These are phyloP conservation scores for Inga oerstediana DNA, from an alignment of 306 rosid genomes.

Conservation along the genomic window DNA sequence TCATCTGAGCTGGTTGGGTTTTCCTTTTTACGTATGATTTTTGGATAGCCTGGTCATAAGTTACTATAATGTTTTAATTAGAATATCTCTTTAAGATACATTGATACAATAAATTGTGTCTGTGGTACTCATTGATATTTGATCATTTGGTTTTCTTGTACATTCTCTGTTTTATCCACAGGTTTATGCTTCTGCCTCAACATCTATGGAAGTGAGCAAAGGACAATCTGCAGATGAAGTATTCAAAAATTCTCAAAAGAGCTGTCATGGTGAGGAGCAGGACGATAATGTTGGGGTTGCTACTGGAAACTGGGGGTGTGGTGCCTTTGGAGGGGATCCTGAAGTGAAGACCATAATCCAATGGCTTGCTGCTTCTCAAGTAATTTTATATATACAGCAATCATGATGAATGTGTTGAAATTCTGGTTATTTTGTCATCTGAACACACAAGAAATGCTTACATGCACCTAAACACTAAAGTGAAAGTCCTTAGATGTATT, in stretches of 20 bases:
- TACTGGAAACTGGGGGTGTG: constrained; percentile 98
- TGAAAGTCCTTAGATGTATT: not conserved
- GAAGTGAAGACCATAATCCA: constrained; percentile 82
- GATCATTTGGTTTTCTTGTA: constrained; percentile 17
- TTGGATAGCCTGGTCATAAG: constrained; percentile 20
- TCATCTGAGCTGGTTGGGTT: constrained; percentile 37
- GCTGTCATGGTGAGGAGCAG: constrained; percentile 30
- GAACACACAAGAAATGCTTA: constrained; percentile 3
- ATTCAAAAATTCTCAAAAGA: constrained; percentile 36
- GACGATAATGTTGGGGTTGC: constrained; percentile 65
- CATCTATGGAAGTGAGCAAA: constrained; percentile 40
- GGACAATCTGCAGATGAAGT: constrained; percentile 34
- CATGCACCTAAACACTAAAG: not conserved
- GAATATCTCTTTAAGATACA: not conserved
- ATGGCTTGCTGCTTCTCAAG: constrained; percentile 99
- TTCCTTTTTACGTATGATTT: constrained; percentile 10
- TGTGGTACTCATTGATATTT: constrained; percentile 19
- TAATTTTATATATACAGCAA: constrained; percentile 40
- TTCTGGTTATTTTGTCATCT: constrained; percentile 1
- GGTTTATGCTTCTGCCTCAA: constrained; percentile 44
- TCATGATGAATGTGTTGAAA: not conserved
- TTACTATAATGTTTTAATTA: not conserved
- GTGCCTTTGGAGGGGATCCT: constrained; percentile 97
- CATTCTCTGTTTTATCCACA: constrained; percentile 29
- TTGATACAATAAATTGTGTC: not conserved